Base-by-base conservation (phyloP, 1,284 basidiomycete species). In the Chalciporus sp. region DNA sequence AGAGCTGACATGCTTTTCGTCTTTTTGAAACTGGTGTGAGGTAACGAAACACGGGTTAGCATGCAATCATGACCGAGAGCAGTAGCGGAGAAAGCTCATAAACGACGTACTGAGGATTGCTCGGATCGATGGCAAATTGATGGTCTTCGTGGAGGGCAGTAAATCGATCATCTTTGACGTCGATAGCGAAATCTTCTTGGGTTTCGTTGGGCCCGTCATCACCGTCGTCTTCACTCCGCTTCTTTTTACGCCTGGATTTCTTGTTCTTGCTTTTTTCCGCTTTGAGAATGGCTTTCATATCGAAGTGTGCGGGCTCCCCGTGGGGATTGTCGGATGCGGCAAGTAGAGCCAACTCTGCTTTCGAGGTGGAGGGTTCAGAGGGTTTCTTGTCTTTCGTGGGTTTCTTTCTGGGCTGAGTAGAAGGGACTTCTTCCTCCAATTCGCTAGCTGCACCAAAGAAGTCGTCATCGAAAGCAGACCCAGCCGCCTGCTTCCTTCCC, bases 51-150 rank as follows among this genome's bases (percentile, higher is more conserved):
- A 9, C 23, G 27, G n/a, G 9, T 61, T 5, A 49, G 14, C 9
- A 7, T 14, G 19, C 35, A 43, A 28, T 27, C 26, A 7, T 6
- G 31, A 31, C 8, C 4, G 7, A 31, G 20, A 19, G n/a, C 6
- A 3, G 14, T 5, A 19, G 16, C 44, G 46, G n/a, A 20, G 37
- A 19, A 42, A 26, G 12, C 12, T 42, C 39, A 42, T 31, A 52
- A 46, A 41, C 1, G 3, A 79, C 92, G 61, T 66, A 95, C 94
- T 87, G 90, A 68, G 96, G 94, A 74, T 98, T 93, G 46, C 86
- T 93, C 19, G 97, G 96, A 71, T 99, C 97, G 62, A 99, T 94
- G 0, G 96, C 95, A 66, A 93, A 99, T 42, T 87, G 83, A 64
- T 94, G 86, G 67, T 99, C 92, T 60, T 98, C 92, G 68, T 95